Evolutionary conservation across 768 basidiomycete genomes (phyloP), one percentile per base, ranked within the genome.

Genomic region (Boletus rufocinnamomeus): DNA sequence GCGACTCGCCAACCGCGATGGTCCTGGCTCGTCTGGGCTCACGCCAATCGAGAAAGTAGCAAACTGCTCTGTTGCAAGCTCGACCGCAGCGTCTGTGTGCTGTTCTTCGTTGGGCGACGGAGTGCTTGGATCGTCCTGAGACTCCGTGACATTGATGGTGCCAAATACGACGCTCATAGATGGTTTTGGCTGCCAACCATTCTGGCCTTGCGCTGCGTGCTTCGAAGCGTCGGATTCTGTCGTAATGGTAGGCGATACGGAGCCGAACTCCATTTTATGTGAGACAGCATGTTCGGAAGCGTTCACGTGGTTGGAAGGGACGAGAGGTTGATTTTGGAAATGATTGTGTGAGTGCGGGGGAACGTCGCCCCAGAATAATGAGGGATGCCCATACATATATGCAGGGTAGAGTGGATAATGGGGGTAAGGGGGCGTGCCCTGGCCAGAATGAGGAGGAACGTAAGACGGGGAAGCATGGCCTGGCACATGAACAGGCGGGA

Each of bases 141-240:
- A 58, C 0, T 70, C 76, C 3, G 68, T 59, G 25, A 71, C 57
- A 40, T 70, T 72, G 54, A 84, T 82, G 53, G 79, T 83, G 8
- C 84, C 84, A 65, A 85, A 85, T 6, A 82, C 74, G 41, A 85
- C 76, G 51, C 72, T 71, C 61, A 56, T 66, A 38, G 68, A 34
- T 10, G 59, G 34, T 21, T 19, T 63, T 4, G 47, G 46, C 16
- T 60, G 62, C 35, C 6, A 53, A 13, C 46, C 44, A 13, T 63
- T 65, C 50, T 52, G 60, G 21, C 16, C n/a, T 38, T 57, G 53
- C 11, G 55, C 40, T 21, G 49, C 23, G 37, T 43, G 54, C 32
- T 54, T 52, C 25, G 61, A 60, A 41, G 43, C 41, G 17, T 43
- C 38, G 19, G 60, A 6, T 27, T 67, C 63, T 58, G 58, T 50